These are phyloP conservation scores for Fusarium sublunatum DNA, from an alignment of 2,329 filamentous ascomycete species.

Conservation along the genomic window DNA sequence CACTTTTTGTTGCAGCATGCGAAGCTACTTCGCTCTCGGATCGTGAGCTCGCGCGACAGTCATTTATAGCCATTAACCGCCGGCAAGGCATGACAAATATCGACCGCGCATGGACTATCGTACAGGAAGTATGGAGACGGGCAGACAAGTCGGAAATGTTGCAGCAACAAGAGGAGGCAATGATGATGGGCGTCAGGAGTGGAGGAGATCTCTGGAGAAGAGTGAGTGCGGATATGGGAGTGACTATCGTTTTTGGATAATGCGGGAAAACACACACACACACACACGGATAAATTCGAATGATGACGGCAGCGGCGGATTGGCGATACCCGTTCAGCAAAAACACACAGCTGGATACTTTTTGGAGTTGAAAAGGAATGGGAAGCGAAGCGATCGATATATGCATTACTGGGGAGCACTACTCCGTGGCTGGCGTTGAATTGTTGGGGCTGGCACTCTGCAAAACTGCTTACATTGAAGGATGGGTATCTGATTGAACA, in stretches of 20 bases:
- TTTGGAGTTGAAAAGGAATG: slow-evolving; percentile 40
- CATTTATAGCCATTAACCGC: slow-evolving; percentile 65
- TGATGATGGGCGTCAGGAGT: slow-evolving; percentile 29
- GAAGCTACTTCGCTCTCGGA: slow-evolving; percentile 65
- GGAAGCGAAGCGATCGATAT: slow-evolving; percentile 17
- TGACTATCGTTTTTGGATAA: slow-evolving; percentile 68
- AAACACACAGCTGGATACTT: slow-evolving; percentile 30
- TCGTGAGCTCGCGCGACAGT: slow-evolving; percentile 60
- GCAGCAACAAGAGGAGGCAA: slow-evolving; percentile 43
- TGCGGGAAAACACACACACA: not conserved
- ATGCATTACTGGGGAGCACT: slow-evolving; percentile 22
- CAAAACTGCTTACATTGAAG: slow-evolving; percentile 5
- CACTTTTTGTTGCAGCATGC: slow-evolving; percentile 71
- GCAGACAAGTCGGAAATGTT: slow-evolving; percentile 54
- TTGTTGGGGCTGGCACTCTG: slow-evolving; percentile 17
- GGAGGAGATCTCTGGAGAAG: slow-evolving; percentile 63
- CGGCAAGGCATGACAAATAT: slow-evolving; percentile 75
- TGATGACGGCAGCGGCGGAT: slow-evolving; percentile 20
- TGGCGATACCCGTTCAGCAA: slow-evolving; percentile 43
- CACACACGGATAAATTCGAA: slow-evolving; percentile 12
- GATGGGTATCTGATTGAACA: slow-evolving; percentile 8
- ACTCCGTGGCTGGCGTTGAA: slow-evolving; percentile 30
- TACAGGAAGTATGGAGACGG: slow-evolving; percentile 70
- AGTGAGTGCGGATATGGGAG: slow-evolving; percentile 68
- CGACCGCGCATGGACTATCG: slow-evolving; percentile 68